Conservation (phyloP, 345 rosid species). For the Balakata baccata region DNA sequence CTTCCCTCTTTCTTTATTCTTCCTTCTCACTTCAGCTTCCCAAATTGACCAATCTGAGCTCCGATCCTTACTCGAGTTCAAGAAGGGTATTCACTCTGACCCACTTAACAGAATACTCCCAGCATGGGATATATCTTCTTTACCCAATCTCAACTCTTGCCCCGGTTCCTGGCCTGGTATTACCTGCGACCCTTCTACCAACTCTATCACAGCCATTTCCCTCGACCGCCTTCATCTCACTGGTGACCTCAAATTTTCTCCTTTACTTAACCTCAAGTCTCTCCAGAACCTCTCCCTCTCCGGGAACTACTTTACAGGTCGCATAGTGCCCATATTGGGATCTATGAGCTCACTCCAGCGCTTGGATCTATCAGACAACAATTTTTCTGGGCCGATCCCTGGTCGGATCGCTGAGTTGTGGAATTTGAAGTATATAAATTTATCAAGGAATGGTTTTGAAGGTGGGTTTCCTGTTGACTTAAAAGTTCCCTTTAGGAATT, state of each 20-base stretch:
- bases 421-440: conserved; percentile 61
- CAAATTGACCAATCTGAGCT: conserved; percentile 45
- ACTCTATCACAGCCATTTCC: conserved; percentile 47
- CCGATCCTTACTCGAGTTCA: conserved; percentile 74
- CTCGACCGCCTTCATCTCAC: conserved; percentile 57
- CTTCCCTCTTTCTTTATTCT: background rate
- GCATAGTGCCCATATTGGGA: conserved; percentile 76
- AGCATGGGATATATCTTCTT: conserved; percentile 43
- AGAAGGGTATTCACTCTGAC: conserved; percentile 66
- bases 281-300: conserved; percentile 65
- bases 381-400: conserved; percentile 83
- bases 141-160: conserved; percentile 41
- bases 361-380: conserved; percentile 79
- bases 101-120: conserved; percentile 34
- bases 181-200: conserved; percentile 46
- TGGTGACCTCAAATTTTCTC: conserved; percentile 77
- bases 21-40: background rate
- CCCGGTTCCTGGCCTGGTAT: conserved; percentile 67
- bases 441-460: conserved; percentile 59
- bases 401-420: conserved; percentile 71
- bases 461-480: conserved; percentile 64
- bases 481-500: conserved; percentile 39
- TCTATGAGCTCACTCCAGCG: conserved; percentile 53
- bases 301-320: conserved; percentile 78
- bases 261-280: conserved; percentile 48